A percentile compares a stretch with the other conserved stretches of the same genome.
phyloP scores from a whole-genome alignment of 106 monocot species.

The Platanthera guangdongensis region DNA sequence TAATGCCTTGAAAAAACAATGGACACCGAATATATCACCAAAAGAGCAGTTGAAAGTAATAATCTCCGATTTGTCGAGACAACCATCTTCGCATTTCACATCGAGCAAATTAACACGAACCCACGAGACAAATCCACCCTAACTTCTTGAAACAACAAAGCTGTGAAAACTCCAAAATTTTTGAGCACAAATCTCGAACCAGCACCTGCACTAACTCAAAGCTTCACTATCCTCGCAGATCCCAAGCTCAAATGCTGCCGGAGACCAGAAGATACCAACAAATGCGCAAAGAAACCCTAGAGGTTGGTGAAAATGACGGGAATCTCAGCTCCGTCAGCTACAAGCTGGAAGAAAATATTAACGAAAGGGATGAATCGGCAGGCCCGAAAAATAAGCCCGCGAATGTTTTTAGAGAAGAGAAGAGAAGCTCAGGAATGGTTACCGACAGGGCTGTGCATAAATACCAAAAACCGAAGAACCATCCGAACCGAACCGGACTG shows the following conservation, averaged over 20 bases:
- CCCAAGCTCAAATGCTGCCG: conserved; percentile 5
- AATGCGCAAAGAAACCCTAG: not conserved
- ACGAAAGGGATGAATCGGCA: not conserved
- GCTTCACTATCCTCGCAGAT: conserved; percentile 5
- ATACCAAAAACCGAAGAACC: too few relatives aligned
- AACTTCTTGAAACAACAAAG: not conserved
- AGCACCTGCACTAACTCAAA: not conserved
- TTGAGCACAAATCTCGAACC: conserved; percentile 3
- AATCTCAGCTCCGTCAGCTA: not conserved
- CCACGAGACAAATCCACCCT: not conserved
- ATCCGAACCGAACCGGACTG: too few relatives aligned
- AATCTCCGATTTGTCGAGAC: not conserved
- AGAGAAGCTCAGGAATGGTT: too few relatives aligned
- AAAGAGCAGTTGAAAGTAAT: not conserved
- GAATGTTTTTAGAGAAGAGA: too few relatives aligned
- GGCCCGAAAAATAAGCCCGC: too few relatives aligned
- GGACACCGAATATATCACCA: not conserved
- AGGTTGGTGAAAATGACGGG: not conserved
- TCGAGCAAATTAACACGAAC: not conserved
- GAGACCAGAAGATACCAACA: not conserved
- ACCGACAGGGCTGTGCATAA: too few relatives aligned
- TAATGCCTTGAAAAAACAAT: not conserved
- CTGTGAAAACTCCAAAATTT: not conserved
- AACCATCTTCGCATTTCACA: not conserved
- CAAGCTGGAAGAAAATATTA: not conserved